phyloP scores from a whole-genome alignment of 1,139 yeast species.

The Suhomyces guaymorum region DNA sequence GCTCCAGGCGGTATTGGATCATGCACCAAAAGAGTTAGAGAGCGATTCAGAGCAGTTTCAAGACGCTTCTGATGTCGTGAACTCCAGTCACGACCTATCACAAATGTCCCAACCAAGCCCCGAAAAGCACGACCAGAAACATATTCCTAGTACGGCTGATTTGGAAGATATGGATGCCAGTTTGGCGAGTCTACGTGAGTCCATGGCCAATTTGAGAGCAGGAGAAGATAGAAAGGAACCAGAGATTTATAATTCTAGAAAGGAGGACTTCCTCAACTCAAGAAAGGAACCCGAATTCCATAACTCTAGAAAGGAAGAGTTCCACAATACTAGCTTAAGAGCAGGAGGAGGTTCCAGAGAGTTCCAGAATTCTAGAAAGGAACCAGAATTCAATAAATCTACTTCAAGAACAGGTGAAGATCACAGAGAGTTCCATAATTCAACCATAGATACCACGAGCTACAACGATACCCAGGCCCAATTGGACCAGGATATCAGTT shows the following conservation, averaged over 20 bases:
- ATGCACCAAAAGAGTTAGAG: slow-evolving; percentile 1
- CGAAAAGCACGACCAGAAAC: neutral
- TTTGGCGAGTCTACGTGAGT: slow-evolving; percentile 24
- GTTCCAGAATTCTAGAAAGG: no score
- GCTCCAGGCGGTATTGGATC: slow-evolving; percentile 6
- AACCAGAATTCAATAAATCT: no score
- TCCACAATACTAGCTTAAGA: no score
- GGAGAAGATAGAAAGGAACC: slow-evolving; percentile 2
- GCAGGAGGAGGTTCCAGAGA: no score
- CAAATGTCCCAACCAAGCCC: slow-evolving; percentile 3
- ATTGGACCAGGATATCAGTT: slow-evolving; percentile 32
- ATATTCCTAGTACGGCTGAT: slow-evolving; percentile 6
- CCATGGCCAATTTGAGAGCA: slow-evolving; percentile 21
- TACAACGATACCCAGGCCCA: slow-evolving; percentile 34
- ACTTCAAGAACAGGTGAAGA: no score
- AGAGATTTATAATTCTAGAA: slow-evolving; percentile 21
- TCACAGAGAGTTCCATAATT: slow-evolving; percentile 24
- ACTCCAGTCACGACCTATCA: slow-evolving; percentile 5
- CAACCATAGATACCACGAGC: slow-evolving; percentile 26
- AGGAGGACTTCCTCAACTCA: neutral
- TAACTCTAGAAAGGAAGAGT: no score
- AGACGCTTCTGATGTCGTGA: slow-evolving; percentile 11
- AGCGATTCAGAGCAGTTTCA: slow-evolving; percentile 10
- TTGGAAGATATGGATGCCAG: slow-evolving; percentile 25
- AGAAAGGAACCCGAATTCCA: no score